Percentiles rank a stretch among this genome's conserved stretches.
Conservation (phyloP, 164 flowering plant genomes). For the grape (Vitis vinifera) region DNA sequence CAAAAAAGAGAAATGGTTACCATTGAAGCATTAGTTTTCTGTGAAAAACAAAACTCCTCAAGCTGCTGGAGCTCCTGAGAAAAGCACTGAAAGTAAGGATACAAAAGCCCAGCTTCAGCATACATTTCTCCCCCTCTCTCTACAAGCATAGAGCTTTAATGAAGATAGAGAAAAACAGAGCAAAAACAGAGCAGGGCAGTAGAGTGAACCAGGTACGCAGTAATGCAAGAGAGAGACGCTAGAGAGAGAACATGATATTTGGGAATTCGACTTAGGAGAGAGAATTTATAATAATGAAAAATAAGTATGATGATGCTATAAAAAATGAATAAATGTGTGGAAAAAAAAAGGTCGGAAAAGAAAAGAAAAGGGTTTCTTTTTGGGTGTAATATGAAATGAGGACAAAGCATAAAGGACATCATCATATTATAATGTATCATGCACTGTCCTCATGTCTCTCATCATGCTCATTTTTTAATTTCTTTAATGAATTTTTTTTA, state of each 20-base stretch:
- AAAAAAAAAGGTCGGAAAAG: neutral
- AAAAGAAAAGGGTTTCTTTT: neutral
- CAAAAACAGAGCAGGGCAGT: slow-evolving; percentile 10
- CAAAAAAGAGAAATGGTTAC: slow-evolving; percentile 21
- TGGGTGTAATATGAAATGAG: slow-evolving; percentile 12
- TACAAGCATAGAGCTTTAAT: neutral
- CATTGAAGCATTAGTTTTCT: slow-evolving; percentile 45
- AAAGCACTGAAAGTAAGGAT: slow-evolving; percentile 60
- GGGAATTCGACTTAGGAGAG: slow-evolving; percentile 10
- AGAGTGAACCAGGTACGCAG: slow-evolving; percentile 7
- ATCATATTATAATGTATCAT: slow-evolving; percentile 4
- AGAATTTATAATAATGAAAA: neutral
- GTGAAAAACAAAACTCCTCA: slow-evolving; percentile 51
- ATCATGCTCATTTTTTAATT: slow-evolving; percentile 9
- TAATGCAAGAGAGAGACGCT: neutral
- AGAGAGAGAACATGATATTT: slow-evolving; percentile 13
- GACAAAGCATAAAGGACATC: slow-evolving; percentile 21
- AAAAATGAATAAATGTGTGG: neutral
- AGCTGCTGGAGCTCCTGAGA: slow-evolving; percentile 54
- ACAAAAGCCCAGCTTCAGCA: slow-evolving; percentile 54
- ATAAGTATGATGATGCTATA: too few species aligned
- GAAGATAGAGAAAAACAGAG: slow-evolving; percentile 7
- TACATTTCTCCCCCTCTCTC: slow-evolving; percentile 32
- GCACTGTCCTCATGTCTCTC: slow-evolving; percentile 22
- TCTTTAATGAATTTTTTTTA: neutral